phyloP scores from a whole-genome alignment of 2,329 filamentous ascomycete genomes.

The Ceratocystis smalleyi region DNA sequence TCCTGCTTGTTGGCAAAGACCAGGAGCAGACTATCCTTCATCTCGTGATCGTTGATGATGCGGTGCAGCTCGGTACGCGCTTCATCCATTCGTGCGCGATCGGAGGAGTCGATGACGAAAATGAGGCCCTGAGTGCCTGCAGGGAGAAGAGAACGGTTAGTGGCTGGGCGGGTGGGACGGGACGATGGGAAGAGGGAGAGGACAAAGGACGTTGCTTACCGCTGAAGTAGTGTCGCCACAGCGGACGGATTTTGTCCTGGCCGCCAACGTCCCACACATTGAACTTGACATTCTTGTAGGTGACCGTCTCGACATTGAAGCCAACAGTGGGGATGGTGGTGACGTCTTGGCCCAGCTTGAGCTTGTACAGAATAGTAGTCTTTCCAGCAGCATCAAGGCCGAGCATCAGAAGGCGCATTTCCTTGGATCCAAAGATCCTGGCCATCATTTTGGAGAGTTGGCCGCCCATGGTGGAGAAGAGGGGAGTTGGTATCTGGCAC shows the following conservation, averaged over 20 bases:
- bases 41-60: slow-evolving; percentile 95
- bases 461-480: slow-evolving; percentile 57
- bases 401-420: slow-evolving; percentile 97
- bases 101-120: slow-evolving; percentile 95
- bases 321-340: slow-evolving; percentile 97
- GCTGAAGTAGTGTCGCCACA: slow-evolving; percentile 96
- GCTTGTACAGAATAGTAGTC: slow-evolving; percentile 97
- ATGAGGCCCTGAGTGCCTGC: slow-evolving; percentile 90
- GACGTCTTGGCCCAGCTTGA: slow-evolving; percentile 95
- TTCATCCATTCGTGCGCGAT: slow-evolving; percentile 81
- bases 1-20: slow-evolving; percentile 99
- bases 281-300: slow-evolving; percentile 99
- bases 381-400: slow-evolving; percentile 96
- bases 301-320: slow-evolving; percentile 98
- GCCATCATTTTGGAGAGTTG: slow-evolving; percentile 92
- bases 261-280: slow-evolving; percentile 98
- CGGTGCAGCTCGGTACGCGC: slow-evolving; percentile 85
- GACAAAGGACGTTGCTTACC: slow-evolving; percentile 32
- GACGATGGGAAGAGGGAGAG: too few relatives aligned
- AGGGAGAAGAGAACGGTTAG: slow-evolving; percentile 1
- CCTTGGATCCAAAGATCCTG: slow-evolving; percentile 97
- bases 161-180: not conserved
- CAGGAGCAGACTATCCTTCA: slow-evolving; percentile 84
- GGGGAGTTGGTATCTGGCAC: not conserved
- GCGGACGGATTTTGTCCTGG: slow-evolving; percentile 93